phyloP scores from a whole-genome alignment of 169 alveolate genomes.

The Perkinsus marinus region DNA sequence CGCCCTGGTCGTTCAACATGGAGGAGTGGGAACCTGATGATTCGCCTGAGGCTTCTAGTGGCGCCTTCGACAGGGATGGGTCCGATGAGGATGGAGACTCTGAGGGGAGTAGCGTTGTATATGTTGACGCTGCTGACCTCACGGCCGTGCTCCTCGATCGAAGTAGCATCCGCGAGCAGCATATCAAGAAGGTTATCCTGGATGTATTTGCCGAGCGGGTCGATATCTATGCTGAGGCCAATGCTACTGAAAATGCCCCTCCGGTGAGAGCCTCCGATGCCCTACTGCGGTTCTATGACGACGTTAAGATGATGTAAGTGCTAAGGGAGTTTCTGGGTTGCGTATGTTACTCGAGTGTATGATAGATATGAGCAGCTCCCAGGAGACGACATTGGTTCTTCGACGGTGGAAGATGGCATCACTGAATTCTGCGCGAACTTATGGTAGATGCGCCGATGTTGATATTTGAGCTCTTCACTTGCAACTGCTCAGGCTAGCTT shows the following conservation, averaged over 20 bases:
- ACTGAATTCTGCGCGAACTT: not conserved
- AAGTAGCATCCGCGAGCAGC: not conserved
- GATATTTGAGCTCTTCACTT: too few relatives aligned
- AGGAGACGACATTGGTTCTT: not conserved
- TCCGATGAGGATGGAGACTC: too few relatives aligned
- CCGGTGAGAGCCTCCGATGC: not conserved
- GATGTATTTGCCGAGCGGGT: not conserved
- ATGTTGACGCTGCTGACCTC: not conserved
- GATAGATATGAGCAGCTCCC: not conserved
- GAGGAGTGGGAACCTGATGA: too few relatives aligned
- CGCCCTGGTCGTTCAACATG: too few relatives aligned
- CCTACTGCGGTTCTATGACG: not conserved
- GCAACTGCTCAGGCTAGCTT: not conserved
- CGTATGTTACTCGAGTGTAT: not conserved
- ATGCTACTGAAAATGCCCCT: not conserved
- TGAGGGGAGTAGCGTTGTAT: not conserved
- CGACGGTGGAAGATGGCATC: not conserved
- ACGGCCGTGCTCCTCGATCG: not conserved
- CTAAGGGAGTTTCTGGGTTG: not conserved
- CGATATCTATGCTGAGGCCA: not conserved
- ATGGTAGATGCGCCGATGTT: not conserved
- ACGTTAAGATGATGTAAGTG: not conserved
- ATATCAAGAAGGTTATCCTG: not conserved
- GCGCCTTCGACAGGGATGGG: too few relatives aligned
- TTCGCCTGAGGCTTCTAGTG: too few relatives aligned